Percentiles rank a stretch among this genome's conserved stretches.
These are phyloP conservation scores for Cynara cardunculus DNA, from an alignment of 129 eudicot genomes.

Conservation along the genomic window DNA sequence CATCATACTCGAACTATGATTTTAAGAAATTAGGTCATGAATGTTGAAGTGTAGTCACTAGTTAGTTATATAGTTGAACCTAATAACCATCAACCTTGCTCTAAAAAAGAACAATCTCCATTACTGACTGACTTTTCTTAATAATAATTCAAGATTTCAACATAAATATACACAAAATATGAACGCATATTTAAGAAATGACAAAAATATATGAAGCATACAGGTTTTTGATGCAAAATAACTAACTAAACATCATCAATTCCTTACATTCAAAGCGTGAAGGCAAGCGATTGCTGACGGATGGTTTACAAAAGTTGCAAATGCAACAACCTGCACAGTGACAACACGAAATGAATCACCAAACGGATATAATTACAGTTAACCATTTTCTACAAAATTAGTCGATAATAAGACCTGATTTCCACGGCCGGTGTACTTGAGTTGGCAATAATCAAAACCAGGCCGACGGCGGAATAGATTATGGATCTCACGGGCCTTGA, in stretches of 20 bases:
- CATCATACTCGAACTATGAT: neutral
- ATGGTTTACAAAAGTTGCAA: conserved; percentile 89
- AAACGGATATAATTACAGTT: neutral
- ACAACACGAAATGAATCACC: neutral
- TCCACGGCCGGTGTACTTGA: conserved; percentile 93
- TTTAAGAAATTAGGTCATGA: neutral
- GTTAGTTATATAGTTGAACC: too few species aligned
- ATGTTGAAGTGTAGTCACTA: neutral
- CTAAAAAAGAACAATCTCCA: neutral
- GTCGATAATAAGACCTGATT: conserved; percentile 53
- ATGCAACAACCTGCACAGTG: conserved; percentile 83
- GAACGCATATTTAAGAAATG: neutral
- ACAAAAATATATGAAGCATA: neutral
- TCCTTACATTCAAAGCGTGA: conserved; percentile 71
- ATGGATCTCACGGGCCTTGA: conserved; percentile 92
- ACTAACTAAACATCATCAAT: neutral
- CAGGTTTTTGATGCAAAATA: neutral
- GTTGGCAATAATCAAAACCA: conserved; percentile 83
- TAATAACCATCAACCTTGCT: conserved; percentile 6
- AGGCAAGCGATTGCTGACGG: conserved; percentile 76
- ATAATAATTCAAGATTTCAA: neutral
- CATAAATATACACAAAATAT: neutral
- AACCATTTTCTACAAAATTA: neutral
- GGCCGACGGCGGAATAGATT: conserved; percentile 88
- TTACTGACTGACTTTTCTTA: neutral